phyloP scores from a whole-genome alignment of 768 basidiomycete species.

The Pleurotus tuoliensis region DNA sequence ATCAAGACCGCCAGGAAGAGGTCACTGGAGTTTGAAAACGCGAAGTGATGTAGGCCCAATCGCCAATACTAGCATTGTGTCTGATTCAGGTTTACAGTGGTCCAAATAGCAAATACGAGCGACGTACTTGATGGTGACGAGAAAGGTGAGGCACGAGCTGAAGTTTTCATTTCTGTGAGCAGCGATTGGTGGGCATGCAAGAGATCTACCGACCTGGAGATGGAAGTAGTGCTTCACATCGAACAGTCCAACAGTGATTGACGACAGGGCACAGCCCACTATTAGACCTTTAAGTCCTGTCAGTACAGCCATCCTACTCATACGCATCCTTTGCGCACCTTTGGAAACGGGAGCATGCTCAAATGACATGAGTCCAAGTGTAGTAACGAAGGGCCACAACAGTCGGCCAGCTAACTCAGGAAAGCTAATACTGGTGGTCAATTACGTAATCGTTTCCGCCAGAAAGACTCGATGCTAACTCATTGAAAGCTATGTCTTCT shows the following conservation, averaged over 20 bases:
- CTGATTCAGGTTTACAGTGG: conserved; percentile 27
- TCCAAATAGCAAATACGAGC: conserved; percentile 6
- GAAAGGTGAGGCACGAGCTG: conserved; percentile 87
- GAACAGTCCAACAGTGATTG: conserved; percentile 73
- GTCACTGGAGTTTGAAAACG: conserved; percentile 83
- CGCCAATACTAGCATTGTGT: conserved; percentile 74
- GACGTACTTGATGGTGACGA: conserved; percentile 77
- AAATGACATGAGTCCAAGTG: conserved; percentile 59
- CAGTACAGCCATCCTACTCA: conserved; percentile 1
- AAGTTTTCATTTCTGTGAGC: not conserved
- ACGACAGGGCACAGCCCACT: conserved; percentile 63
- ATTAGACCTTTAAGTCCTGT: conserved; percentile 60
- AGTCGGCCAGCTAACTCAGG: too few species aligned
- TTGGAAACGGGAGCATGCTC: conserved; percentile 83
- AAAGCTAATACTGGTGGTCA: too few species aligned
- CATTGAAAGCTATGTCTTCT: too few species aligned
- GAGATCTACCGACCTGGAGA: conserved; percentile 54
- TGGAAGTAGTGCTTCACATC: conserved; percentile 89
- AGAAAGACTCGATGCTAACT: too few species aligned
- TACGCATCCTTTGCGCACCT: conserved; percentile 37
- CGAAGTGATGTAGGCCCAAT: conserved; percentile 65
- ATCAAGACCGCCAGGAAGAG: conserved; percentile 73
- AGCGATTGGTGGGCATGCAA: not conserved
- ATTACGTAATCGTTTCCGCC: too few species aligned
- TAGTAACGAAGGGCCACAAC: not conserved